phyloP scores from a whole-genome alignment of 371 early-diverging fungal species.

The Rhizopus delemar region DNA sequence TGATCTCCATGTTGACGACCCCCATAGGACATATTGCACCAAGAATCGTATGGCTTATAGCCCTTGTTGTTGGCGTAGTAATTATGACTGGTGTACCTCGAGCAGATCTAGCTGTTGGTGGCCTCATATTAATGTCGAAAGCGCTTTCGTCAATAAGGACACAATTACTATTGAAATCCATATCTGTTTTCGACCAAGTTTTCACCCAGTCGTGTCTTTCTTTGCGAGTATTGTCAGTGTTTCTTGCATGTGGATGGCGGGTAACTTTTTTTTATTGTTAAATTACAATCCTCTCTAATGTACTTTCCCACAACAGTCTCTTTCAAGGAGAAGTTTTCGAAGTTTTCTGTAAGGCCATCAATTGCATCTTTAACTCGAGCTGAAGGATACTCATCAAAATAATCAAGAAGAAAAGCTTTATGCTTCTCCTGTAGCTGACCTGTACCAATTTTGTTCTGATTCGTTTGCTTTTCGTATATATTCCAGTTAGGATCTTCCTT shows the following conservation, averaged over 20 bases:
- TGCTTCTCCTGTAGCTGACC: conserved; percentile 11
- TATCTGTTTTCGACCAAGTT: conserved; percentile 5
- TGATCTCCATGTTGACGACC: conserved; percentile 11
- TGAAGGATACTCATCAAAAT: conserved; percentile 11
- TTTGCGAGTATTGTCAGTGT: not conserved
- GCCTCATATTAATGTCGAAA: conserved; percentile 15
- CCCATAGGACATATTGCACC: conserved; percentile 9
- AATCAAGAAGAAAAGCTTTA: conserved; percentile 1
- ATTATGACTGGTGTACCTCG: conserved; percentile 6
- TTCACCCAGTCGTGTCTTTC: conserved; percentile 6
- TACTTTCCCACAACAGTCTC: conserved; percentile 10
- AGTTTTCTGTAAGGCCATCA: conserved; percentile 1
- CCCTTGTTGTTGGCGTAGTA: conserved; percentile 9
- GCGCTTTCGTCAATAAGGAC: conserved; percentile 12
- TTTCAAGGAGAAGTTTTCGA: conserved; percentile 11
- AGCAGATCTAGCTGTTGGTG: conserved; percentile 4
- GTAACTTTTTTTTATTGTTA: conserved; percentile 17
- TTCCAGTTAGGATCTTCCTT: conserved; percentile 2
- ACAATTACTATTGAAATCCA: conserved; percentile 8
- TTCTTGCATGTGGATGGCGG: conserved; percentile 52
- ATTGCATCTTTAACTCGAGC: not conserved
- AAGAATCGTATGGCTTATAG: conserved; percentile 7
- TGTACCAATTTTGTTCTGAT: conserved; percentile 1
- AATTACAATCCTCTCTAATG: conserved; percentile 5
- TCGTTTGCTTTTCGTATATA: conserved; percentile 10